These are phyloP conservation scores for Yamadazyma triangularis DNA, from an alignment of 1,139 yeast species.

Conservation along the genomic window DNA sequence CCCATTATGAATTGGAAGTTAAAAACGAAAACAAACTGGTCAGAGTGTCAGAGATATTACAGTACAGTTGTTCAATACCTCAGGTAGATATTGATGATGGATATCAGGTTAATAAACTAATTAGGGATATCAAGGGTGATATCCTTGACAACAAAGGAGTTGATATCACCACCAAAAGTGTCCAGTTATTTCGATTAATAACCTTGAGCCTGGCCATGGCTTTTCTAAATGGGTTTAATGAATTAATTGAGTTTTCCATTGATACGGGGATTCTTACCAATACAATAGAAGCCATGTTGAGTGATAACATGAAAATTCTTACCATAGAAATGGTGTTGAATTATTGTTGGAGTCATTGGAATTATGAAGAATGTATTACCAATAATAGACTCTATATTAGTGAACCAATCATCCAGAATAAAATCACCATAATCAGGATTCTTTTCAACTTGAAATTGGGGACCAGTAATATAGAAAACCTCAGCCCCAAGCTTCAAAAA, in stretches of 20 bases:
- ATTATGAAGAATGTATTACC: constrained; percentile 12
- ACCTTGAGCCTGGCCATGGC: constrained; percentile 10
- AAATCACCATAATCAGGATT: constrained; percentile 25
- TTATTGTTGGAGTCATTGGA: constrained; percentile 38
- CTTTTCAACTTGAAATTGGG: constrained; percentile 32
- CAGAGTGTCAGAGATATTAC: constrained; percentile 6
- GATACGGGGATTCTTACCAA: constrained; percentile 25
- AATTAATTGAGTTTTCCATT: constrained; percentile 29
- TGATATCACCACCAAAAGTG: constrained; percentile 9
- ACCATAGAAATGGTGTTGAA: constrained; percentile 28
- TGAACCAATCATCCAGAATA: too few species aligned
- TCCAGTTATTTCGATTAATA: constrained; percentile 12
- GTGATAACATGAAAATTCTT: constrained; percentile 13
- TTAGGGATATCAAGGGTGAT: constrained; percentile 7
- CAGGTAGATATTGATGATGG: constrained; percentile 2
- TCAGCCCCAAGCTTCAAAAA: constrained; percentile 9
- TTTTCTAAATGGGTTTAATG: constrained; percentile 28
- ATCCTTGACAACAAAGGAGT: constrained; percentile 4
- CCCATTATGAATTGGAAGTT: not conserved
- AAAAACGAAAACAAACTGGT: constrained; percentile 1
- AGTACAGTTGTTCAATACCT: constrained; percentile 6
- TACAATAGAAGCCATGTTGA: constrained; percentile 13
- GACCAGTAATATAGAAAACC: constrained; percentile 14
- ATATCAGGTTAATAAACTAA: constrained; percentile 7
- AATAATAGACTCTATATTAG: constrained; percentile 23